Percentiles rank a stretch among this genome's conserved stretches.
These are phyloP conservation scores for Chalciporus chontae DNA, from an alignment of 768 basidiomycete genomes.

Conservation along the genomic window DNA sequence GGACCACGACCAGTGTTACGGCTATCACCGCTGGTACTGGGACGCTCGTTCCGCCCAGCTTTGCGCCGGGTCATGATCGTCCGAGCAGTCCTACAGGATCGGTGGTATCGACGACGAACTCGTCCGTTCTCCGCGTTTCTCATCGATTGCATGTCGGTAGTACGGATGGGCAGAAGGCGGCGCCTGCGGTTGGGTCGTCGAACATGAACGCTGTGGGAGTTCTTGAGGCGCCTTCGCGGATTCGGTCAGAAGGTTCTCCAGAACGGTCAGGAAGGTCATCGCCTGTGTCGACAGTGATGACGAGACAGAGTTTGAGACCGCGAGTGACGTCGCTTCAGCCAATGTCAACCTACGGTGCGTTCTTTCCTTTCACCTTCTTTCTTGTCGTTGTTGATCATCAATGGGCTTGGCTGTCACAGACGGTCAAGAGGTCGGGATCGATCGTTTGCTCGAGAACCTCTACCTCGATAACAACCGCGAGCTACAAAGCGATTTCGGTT, in stretches of 20 bases:
- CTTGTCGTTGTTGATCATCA: neutral
- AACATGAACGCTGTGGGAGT: conserved; percentile 80
- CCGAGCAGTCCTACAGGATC: conserved; percentile 84
- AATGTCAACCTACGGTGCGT: conserved; percentile 70
- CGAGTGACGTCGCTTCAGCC: conserved; percentile 52
- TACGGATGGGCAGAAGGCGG: conserved; percentile 78
- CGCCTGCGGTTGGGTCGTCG: conserved; percentile 85
- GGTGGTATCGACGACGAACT: conserved; percentile 67
- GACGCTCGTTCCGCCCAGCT: conserved; percentile 24
- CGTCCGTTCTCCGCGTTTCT: conserved; percentile 51
- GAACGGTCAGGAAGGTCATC: conserved; percentile 77
- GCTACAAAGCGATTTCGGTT: conserved; percentile 88
- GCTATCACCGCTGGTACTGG: conserved; percentile 10
- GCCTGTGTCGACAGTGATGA: conserved; percentile 58
- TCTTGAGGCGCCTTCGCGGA: conserved; percentile 70
- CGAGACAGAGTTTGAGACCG: conserved; percentile 46
- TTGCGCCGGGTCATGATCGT: conserved; percentile 39
- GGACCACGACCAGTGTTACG: neutral
- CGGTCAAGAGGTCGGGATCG: conserved; percentile 87
- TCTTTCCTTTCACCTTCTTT: neutral
- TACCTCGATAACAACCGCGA: conserved; percentile 87
- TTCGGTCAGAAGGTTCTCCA: conserved; percentile 62
- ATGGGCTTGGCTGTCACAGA: conserved; percentile 45
- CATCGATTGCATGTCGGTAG: conserved; percentile 69
- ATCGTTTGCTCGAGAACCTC: conserved; percentile 82